Conservation (phyloP, 1,284 basidiomycete species). For the Takashimella tepidaria region DNA sequence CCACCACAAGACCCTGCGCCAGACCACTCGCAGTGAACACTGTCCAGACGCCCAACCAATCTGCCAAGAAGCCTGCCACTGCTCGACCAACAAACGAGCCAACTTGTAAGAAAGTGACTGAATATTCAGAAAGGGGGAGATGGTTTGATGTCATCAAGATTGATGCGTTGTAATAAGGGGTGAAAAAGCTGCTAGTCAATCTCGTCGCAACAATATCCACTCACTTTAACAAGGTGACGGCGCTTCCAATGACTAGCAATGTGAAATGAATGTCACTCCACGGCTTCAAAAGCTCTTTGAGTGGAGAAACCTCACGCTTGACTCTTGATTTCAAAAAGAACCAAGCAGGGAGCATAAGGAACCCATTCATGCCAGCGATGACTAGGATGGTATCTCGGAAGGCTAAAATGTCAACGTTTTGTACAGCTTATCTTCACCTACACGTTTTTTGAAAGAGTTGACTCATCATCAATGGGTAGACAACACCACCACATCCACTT, state of each 20-base stretch:
- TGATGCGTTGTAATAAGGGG: conserved; percentile 16
- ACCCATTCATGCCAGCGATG: conserved; percentile 14
- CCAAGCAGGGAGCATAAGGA: conserved; percentile 21
- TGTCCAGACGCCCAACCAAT: conserved; percentile 11
- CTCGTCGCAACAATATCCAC: not conserved
- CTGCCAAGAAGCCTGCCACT: conserved; percentile 3
- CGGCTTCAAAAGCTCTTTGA: conserved; percentile 5
- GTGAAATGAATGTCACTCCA: conserved; percentile 10
- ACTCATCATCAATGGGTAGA: conserved; percentile 24
- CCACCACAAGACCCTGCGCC: not conserved
- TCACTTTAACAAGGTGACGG: conserved; percentile 9
- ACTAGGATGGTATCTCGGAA: conserved; percentile 24
- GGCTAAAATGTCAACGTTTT: conserved; percentile 2
- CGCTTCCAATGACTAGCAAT: conserved; percentile 7
- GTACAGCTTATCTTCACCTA: not conserved
- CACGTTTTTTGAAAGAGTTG: conserved; percentile 10
- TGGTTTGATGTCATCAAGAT: conserved; percentile 2
- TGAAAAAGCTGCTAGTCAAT: conserved; percentile 9
- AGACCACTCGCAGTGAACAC: conserved; percentile 1
- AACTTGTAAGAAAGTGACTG: conserved; percentile 8
- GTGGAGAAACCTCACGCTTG: conserved; percentile 13
- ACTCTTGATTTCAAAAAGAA: conserved; percentile 19
- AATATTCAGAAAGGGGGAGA: conserved; percentile 3
- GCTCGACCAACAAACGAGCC: conserved; percentile 7
- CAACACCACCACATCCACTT: conserved; percentile 36